Base-by-base conservation (phyloP, 176 grass and related monocot species). In the Areca catechu region DNA sequence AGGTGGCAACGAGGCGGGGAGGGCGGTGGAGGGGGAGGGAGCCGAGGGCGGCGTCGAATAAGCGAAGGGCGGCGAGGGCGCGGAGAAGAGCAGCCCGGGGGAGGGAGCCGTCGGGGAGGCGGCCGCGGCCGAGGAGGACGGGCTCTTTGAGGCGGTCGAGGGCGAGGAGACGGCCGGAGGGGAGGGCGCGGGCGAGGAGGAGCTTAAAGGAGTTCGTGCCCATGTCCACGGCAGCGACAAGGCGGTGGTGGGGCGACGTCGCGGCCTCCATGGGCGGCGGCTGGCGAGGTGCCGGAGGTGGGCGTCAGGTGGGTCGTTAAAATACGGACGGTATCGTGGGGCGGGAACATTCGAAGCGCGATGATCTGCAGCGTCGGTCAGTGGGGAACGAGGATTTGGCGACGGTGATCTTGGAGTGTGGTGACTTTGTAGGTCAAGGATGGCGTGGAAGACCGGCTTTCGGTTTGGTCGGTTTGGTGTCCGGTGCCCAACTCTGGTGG, bases 141-240 rank as follows among this genome's bases (percentile, higher is more conserved):
- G 59, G 29, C 28, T 61, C 59, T 30, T 61, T 61, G 59, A 20
- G 28, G 28, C 28, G 28, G 25, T 17, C 59, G 28, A 61, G 59
- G 15, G 59, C 29, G 30, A 61, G 17, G 59, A 61, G 29, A 18
- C 29, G 59, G 59, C 59, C 59, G 59, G n/a, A 12, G 7, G 59
- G 59, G n/a, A 61, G 29, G 18, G 10, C n/a, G 7, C 30, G 5
- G 9, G 28, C 28, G 5, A 61, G n/a, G 4, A 61, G 59, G n/a
- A 61, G 59, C 16, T 61, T 61, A 18, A 61, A 61, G 59, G 59
- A 61, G 29, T 61, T 61, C 17, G 59, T 61, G 28, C 59, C 59
- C 59, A 61, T 14, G 59, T 61, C 59, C 9, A 61, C 43, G n/a
- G 59, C 59, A 7, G 59, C 59, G 7, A 61, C 5, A 9, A 43